Evolutionary conservation across 2,329 filamentous ascomycete genomes (phyloP).

Genomic region (Claviceps cyperi): DNA sequence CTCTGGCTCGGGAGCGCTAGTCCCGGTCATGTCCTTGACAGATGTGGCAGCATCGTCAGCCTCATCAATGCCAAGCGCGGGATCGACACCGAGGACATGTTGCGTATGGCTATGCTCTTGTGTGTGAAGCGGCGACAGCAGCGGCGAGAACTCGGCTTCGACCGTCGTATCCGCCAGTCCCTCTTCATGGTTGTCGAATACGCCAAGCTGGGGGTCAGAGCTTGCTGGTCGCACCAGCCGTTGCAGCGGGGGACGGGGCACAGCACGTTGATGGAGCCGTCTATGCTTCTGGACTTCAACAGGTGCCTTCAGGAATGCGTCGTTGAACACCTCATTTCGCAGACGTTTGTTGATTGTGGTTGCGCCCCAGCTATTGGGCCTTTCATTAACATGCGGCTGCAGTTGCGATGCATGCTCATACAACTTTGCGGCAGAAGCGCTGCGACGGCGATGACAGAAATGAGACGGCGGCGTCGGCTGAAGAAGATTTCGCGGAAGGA

Average conservation of each 20-base stretch:
- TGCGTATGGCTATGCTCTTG: constrained; percentile 1
- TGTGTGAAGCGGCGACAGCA: not conserved
- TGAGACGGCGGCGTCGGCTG: constrained; percentile 35
- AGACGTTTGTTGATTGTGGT: constrained; percentile 81
- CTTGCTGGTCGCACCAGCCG: constrained; percentile 29
- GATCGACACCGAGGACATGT: constrained; percentile 19
- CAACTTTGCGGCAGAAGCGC: constrained; percentile 17
- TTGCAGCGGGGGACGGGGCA: constrained; percentile 39
- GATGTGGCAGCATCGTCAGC: constrained; percentile 21
- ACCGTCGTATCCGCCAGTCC: not conserved
- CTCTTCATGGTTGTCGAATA: constrained; percentile 1
- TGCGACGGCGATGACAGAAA: constrained; percentile 18
- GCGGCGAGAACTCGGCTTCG: not conserved
- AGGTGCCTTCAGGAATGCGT: constrained; percentile 75
- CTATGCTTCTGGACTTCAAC: constrained; percentile 70
- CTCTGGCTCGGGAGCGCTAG: constrained; percentile 50
- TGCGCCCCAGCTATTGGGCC: constrained; percentile 67
- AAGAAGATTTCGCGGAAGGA: constrained; percentile 74
- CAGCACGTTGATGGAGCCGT: constrained; percentile 50
- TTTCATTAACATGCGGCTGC: constrained; percentile 34
- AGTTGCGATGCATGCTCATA: constrained; percentile 5
- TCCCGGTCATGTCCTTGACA: constrained; percentile 44
- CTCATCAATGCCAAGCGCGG: constrained; percentile 13
- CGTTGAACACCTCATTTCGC: constrained; percentile 81
- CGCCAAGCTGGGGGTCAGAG: constrained; percentile 27